These are phyloP conservation scores for Saccharomycopsis microspora DNA, from an alignment of 805 yeast species.

Conservation along the genomic window DNA sequence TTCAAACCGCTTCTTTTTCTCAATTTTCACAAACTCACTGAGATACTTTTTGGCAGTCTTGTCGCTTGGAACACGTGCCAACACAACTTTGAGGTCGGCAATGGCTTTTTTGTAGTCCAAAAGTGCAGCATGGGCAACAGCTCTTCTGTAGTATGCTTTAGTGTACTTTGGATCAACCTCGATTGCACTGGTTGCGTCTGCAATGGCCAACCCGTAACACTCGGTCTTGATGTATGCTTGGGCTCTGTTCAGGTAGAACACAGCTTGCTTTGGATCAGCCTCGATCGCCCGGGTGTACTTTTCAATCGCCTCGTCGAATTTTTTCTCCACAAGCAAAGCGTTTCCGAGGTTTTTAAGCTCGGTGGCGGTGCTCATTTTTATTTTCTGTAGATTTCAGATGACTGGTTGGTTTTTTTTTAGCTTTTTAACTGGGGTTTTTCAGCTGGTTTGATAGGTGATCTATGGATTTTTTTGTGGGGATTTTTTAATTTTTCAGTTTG, in stretches of 20 bases:
- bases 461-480: too few species aligned
- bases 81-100: slow-evolving; percentile 53
- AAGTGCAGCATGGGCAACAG: slow-evolving; percentile 68
- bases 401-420: too few species aligned
- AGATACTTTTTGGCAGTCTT: slow-evolving; percentile 49
- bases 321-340: slow-evolving; percentile 51
- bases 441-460: too few species aligned
- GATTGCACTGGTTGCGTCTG: slow-evolving; percentile 68
- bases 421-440: too few species aligned
- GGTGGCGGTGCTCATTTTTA: slow-evolving; percentile 25
- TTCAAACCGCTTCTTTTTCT: slow-evolving; percentile 71
- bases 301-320: slow-evolving; percentile 53
- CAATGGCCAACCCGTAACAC: slow-evolving; percentile 73
- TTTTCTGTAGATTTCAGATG: background rate
- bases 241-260: slow-evolving; percentile 77
- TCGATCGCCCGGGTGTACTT: slow-evolving; percentile 68
- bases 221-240: slow-evolving; percentile 81
- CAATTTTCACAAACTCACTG: slow-evolving; percentile 49
- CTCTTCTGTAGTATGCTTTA: slow-evolving; percentile 83
- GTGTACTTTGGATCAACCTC: slow-evolving; percentile 52
- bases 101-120: slow-evolving; percentile 66
- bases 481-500: too few species aligned
- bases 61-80: slow-evolving; percentile 56
- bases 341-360: slow-evolving; percentile 65
- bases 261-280: slow-evolving; percentile 43